A percentile compares a stretch with the other conserved stretches of the same genome.
phyloP scores from a whole-genome alignment of 169 alveolate genomes.

The Cryptosporidium viatorum region DNA sequence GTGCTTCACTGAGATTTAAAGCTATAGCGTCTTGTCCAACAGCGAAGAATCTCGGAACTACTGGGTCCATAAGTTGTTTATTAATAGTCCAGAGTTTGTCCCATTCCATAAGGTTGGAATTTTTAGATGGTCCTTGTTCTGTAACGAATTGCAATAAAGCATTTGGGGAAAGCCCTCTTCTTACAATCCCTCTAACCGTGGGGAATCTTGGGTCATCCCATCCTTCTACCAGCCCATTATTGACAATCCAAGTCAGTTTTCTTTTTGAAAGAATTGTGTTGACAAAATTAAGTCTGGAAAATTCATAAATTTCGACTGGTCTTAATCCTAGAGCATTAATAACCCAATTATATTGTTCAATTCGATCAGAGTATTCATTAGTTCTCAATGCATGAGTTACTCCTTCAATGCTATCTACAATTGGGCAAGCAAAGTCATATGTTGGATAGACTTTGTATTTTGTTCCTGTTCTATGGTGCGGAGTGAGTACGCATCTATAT shows the following conservation, averaged over 20 bases:
- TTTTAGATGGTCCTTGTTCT: slow-evolving; percentile 97
- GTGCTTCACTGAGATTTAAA: slow-evolving; percentile 81
- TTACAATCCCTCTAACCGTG: slow-evolving; percentile 96
- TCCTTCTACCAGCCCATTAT: slow-evolving; percentile 92
- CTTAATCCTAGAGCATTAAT: slow-evolving; percentile 87
- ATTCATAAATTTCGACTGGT: slow-evolving; percentile 93
- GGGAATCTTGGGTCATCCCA: slow-evolving; percentile 99
- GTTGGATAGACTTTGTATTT: slow-evolving; percentile 97
- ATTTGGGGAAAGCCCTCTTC: slow-evolving; percentile 97
- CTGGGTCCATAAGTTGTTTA: slow-evolving; percentile 93
- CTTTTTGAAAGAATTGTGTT: slow-evolving; percentile 96
- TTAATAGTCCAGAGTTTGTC: slow-evolving; percentile 98
- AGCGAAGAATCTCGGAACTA: slow-evolving; percentile 94
- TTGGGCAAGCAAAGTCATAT: slow-evolving; percentile 99
- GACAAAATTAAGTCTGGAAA: slow-evolving; percentile 92
- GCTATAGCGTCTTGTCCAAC: slow-evolving; percentile 83
- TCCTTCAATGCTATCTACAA: slow-evolving; percentile 96
- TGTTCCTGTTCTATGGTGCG: slow-evolving; percentile 94
- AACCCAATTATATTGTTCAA: slow-evolving; percentile 95
- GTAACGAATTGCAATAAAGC: slow-evolving; percentile 96
- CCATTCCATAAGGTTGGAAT: slow-evolving; percentile 98
- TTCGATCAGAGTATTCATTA: slow-evolving; percentile 97
- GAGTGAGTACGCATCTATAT: slow-evolving; percentile 92
- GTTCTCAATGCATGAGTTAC: slow-evolving; percentile 98
- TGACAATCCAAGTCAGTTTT: slow-evolving; percentile 95